phyloP scores from a whole-genome alignment of 2,329 filamentous ascomycete genomes.

The Cladosporium sphaerospermum region DNA sequence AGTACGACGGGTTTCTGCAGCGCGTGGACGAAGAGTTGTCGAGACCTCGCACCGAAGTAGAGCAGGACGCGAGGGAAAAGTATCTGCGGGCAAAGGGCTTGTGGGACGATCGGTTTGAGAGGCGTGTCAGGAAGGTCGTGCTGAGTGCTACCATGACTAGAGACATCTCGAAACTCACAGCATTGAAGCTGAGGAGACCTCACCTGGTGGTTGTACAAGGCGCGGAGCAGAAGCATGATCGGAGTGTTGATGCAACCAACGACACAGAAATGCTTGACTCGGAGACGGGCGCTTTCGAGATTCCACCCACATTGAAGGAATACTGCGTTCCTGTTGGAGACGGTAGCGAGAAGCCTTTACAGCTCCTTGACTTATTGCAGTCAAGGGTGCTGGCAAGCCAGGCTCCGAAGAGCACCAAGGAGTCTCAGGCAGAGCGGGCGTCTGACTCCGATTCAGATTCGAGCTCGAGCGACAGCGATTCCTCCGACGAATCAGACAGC shows the following conservation, averaged over 20 bases:
- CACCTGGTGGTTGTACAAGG: conserved; percentile 70
- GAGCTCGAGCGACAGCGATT: conserved; percentile 15
- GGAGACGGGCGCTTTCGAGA: conserved; percentile 38
- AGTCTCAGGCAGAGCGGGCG: conserved; percentile 5
- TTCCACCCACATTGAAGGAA: conserved; percentile 49
- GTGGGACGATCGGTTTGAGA: conserved; percentile 34
- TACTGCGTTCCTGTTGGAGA: conserved; percentile 44
- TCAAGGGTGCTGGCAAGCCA: conserved; percentile 39
- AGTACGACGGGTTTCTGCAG: conserved; percentile 27
- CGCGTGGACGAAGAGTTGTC: conserved; percentile 20
- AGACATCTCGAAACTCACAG: conserved; percentile 72
- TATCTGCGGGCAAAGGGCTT: conserved; percentile 21
- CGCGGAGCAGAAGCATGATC: conserved; percentile 26
- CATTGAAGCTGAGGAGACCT: conserved; percentile 66
- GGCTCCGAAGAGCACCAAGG: background rate
- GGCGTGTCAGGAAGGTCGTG: conserved; percentile 67
- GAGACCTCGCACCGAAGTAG: conserved; percentile 14
- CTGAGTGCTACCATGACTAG: conserved; percentile 89
- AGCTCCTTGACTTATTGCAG: conserved; percentile 70
- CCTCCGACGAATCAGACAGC: conserved; percentile 12
- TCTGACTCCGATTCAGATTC: conserved; percentile 21
- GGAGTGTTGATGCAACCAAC: conserved; percentile 26
- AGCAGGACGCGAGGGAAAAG: conserved; percentile 23
- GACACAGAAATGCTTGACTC: conserved; percentile 17
- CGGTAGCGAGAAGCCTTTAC: conserved; percentile 61